phyloP scores from a whole-genome alignment of 139 green algal species.

The Edaphochlamys debaryana region DNA sequence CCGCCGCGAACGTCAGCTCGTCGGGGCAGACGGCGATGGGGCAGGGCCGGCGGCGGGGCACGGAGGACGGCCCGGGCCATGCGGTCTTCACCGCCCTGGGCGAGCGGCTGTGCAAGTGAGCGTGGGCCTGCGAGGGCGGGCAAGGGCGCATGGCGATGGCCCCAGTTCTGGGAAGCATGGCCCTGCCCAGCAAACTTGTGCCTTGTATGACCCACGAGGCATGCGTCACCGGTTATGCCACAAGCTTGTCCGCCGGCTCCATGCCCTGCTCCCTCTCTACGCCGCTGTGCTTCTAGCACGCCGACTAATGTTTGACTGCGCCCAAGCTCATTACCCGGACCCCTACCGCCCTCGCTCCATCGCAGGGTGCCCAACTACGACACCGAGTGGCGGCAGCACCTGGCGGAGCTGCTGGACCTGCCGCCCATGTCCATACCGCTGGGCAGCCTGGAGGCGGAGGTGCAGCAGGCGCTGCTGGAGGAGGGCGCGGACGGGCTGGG shows the following conservation, averaged over 20 bases:
- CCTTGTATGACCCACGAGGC: too few species aligned
- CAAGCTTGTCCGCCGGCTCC: too few species aligned
- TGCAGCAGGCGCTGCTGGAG: background rate
- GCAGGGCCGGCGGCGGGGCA: conserved; percentile 10
- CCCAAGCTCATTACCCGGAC: too few species aligned
- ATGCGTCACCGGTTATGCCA: too few species aligned
- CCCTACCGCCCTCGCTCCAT: too few species aligned
- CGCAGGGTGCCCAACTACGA: conserved; percentile 45
- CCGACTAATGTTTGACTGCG: too few species aligned
- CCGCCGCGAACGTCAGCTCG: background rate
- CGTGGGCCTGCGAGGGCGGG: background rate
- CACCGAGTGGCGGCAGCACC: conserved; percentile 50
- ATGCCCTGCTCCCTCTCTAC: too few species aligned
- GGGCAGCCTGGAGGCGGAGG: conserved; percentile 29
- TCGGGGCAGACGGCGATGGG: background rate
- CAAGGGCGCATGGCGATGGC: too few species aligned
- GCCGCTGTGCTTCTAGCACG: too few species aligned
- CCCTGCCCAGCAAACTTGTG: too few species aligned
- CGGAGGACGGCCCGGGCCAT: conserved; percentile 4
- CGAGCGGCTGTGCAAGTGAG: conserved; percentile 28
- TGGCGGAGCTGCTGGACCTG: conserved; percentile 57
- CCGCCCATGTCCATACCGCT: conserved; percentile 38
- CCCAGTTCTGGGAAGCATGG: too few species aligned
- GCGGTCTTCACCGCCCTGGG: conserved; percentile 32
- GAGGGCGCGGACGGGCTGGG: background rate